These are phyloP conservation scores for Trifolium repens DNA, from an alignment of 306 rosid genomes.

Conservation along the genomic window DNA sequence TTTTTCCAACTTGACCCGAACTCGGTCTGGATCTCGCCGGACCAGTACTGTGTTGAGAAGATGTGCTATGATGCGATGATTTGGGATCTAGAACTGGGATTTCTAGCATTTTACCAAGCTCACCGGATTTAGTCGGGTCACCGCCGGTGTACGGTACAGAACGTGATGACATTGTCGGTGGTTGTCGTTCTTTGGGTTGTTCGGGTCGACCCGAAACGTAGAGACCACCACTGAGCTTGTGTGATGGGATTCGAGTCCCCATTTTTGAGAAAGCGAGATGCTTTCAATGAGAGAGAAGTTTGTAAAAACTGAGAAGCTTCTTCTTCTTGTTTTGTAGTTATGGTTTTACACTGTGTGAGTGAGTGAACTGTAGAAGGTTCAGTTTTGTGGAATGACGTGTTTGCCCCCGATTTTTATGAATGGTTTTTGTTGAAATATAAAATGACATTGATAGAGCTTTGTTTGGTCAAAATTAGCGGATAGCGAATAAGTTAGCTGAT, in stretches of 20 bases:
- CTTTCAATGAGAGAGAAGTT: slow-evolving; percentile 10
- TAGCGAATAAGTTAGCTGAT: no score
- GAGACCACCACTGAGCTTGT: slow-evolving; percentile 91
- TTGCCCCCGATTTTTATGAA: no score
- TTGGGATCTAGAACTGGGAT: slow-evolving; percentile 58
- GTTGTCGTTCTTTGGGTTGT: slow-evolving; percentile 72
- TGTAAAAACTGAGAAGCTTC: slow-evolving; percentile 10
- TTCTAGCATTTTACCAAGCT: slow-evolving; percentile 89
- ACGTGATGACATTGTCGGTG: slow-evolving; percentile 89
- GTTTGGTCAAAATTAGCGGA: no score
- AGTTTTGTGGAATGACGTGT: background rate
- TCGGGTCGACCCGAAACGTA: slow-evolving; percentile 94
- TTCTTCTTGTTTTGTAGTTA: background rate
- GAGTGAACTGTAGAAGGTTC: background rate
- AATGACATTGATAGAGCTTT: no score
- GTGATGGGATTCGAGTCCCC: slow-evolving; percentile 87
- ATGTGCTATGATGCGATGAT: slow-evolving; percentile 65
- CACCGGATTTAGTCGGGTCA: slow-evolving; percentile 92
- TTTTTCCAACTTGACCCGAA: slow-evolving; percentile 61
- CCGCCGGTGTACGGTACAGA: slow-evolving; percentile 95
- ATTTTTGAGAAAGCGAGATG: slow-evolving; percentile 45
- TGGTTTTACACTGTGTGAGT: background rate
- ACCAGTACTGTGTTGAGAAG: slow-evolving; percentile 74
- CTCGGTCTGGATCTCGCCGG: slow-evolving; percentile 85
- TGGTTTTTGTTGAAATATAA: no score